These are phyloP conservation scores for Chlorokybus atmophyticus DNA, from an alignment of 139 green algal species.

Conservation along the genomic window DNA sequence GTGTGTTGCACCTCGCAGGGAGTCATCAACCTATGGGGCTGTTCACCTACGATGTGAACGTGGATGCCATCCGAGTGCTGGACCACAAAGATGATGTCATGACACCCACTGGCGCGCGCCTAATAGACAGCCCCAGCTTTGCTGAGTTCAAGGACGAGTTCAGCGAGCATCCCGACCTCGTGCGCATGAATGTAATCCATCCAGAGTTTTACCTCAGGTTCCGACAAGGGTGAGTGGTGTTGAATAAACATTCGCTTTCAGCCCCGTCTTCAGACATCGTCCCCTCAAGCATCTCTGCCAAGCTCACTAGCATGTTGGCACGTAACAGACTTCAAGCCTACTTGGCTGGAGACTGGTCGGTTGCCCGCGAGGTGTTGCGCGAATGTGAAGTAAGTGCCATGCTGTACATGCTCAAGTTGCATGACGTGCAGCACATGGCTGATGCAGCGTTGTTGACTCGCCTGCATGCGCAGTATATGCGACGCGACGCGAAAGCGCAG, in stretches of 20 bases:
- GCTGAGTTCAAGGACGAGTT: slow-evolving; percentile 48
- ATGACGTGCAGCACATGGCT: slow-evolving; percentile 3
- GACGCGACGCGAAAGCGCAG: slow-evolving; percentile 12
- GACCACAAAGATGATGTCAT: slow-evolving; percentile 7
- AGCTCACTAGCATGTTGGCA: not conserved
- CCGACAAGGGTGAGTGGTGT: slow-evolving; percentile 19
- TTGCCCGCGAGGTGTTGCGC: slow-evolving; percentile 21
- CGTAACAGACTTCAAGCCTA: slow-evolving; percentile 41
- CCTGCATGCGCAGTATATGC: slow-evolving; percentile 1
- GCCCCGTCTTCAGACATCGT: not conserved
- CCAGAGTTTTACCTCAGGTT: slow-evolving; percentile 48
- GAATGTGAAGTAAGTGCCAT: not conserved
- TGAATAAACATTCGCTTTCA: not conserved
- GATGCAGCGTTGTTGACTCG: not conserved
- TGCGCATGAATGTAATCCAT: slow-evolving; percentile 36
- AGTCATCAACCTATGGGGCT: slow-evolving; percentile 59
- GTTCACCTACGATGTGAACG: slow-evolving; percentile 48
- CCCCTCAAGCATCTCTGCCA: not conserved
- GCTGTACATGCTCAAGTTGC: slow-evolving; percentile 39
- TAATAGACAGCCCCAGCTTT: slow-evolving; percentile 4
- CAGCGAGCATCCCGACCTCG: slow-evolving; percentile 61
- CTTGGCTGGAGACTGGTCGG: slow-evolving; percentile 48
- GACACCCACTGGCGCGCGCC: not conserved
- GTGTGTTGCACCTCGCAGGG: not conserved
- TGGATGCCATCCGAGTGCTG: slow-evolving; percentile 17